phyloP scores from a whole-genome alignment of 441 rosid genomes.

The Adansonia gregorii region DNA sequence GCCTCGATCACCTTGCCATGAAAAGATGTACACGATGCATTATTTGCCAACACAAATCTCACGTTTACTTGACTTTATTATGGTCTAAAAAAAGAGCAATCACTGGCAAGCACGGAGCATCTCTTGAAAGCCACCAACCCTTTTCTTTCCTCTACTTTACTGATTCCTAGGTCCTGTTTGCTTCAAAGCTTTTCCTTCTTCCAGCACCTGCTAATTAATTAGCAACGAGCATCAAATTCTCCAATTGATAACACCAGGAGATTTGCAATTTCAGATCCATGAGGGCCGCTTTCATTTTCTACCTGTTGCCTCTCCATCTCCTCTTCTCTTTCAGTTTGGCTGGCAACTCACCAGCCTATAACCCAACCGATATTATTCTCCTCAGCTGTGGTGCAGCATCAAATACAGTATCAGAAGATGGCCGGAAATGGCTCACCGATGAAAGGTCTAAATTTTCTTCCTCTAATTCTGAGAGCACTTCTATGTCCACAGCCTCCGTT shows the following conservation, averaged over 20 bases:
- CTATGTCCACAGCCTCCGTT: background rate
- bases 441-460: slow-evolving; percentile 2
- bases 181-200: background rate
- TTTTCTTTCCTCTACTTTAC: background rate
- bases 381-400: slow-evolving; percentile 20
- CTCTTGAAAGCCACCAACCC: background rate
- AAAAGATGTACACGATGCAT: background rate
- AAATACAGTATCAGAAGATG: background rate
- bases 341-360: background rate
- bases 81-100: background rate
- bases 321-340: background rate
- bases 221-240: background rate
- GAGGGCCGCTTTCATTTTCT: background rate
- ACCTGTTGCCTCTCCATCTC: background rate
- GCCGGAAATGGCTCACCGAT: background rate
- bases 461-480: background rate
- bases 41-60: background rate
- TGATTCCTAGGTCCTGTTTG: background rate
- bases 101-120: background rate
- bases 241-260: background rate
- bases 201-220: background rate
- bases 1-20: background rate
- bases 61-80: background rate
- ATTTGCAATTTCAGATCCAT: background rate
- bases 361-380: slow-evolving; percentile 14